Percentiles rank a stretch among this genome's conserved stretches.
Conservation (phyloP, 73 alveolate species). For the Tetrahymena elliotti region DNA sequence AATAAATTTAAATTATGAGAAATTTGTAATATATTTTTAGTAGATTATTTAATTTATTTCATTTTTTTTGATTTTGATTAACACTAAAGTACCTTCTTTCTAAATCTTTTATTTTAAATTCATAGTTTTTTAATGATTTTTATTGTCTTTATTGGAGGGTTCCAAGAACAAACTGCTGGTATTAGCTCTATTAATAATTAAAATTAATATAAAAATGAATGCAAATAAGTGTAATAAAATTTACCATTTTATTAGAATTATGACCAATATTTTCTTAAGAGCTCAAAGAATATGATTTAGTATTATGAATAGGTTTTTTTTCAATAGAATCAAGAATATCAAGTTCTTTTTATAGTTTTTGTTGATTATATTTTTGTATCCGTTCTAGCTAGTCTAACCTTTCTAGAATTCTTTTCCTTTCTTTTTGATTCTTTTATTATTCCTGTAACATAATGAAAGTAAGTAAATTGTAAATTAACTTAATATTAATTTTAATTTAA, state of each 20-base stretch:
- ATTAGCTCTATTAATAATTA: background rate
- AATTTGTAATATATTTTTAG: background rate
- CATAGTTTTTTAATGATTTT: background rate
- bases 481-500: too few species aligned
- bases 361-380: background rate
- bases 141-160: background rate
- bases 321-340: background rate
- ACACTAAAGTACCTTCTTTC: background rate
- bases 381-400: constrained; percentile 17
- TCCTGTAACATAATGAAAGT: background rate
- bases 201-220: background rate
- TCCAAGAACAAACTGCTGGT: background rate
- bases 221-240: background rate
- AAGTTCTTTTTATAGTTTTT: background rate
- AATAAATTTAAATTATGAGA: background rate
- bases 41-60: background rate
- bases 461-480: too few species aligned
- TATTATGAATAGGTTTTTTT: background rate
- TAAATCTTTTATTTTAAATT: background rate
- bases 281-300: background rate
- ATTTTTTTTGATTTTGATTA: background rate
- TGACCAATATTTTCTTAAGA: background rate
- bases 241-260: background rate
- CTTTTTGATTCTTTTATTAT: constrained; percentile 8
- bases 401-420: constrained; percentile 23